Conservation (phyloP, 1,284 basidiomycete genomes). For the Sanguinoderma infundibulare region DNA sequence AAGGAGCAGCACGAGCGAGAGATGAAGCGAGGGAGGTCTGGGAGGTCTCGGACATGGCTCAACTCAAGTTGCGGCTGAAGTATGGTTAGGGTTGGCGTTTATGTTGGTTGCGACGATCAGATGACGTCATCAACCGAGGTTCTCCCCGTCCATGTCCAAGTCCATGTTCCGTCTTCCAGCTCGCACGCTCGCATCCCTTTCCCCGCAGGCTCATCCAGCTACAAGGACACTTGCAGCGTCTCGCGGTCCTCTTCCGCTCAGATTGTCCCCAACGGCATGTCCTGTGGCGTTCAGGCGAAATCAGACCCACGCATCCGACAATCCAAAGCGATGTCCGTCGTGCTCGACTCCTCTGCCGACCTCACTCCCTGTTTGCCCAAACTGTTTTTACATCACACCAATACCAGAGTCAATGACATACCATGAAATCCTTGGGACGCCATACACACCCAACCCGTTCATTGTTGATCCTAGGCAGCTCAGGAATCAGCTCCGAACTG, state of each 20-base stretch:
- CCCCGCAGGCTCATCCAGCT: constrained; percentile 7
- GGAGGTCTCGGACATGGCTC: constrained; percentile 23
- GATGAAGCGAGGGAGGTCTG: constrained; percentile 20
- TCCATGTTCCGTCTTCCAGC: constrained; percentile 31
- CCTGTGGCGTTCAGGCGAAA: neutral
- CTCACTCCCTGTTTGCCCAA: constrained; percentile 67
- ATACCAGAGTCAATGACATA: constrained; percentile 55
- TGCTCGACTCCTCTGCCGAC: constrained; percentile 64
- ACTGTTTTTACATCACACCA: constrained; percentile 66
- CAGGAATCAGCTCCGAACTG: constrained; percentile 63
- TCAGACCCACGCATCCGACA: neutral
- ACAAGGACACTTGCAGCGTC: neutral
- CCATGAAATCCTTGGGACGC: constrained; percentile 66
- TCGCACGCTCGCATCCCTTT: constrained; percentile 14
- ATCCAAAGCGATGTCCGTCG: constrained; percentile 50
- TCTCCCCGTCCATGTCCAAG: constrained; percentile 26
- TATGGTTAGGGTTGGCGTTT: constrained; percentile 24
- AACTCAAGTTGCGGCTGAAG: constrained; percentile 9
- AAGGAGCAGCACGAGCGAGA: constrained; percentile 26
- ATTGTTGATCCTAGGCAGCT: constrained; percentile 57
- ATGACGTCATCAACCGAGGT: constrained; percentile 32
- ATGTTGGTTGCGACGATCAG: constrained; percentile 15
- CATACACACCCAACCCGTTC: constrained; percentile 68
- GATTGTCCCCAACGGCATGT: neutral
- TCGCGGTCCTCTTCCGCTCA: neutral